Evolutionary conservation across 2,329 filamentous ascomycete genomes (phyloP), one percentile per base, ranked within the genome.

Genomic region (Curvularia verruculosa): DNA sequence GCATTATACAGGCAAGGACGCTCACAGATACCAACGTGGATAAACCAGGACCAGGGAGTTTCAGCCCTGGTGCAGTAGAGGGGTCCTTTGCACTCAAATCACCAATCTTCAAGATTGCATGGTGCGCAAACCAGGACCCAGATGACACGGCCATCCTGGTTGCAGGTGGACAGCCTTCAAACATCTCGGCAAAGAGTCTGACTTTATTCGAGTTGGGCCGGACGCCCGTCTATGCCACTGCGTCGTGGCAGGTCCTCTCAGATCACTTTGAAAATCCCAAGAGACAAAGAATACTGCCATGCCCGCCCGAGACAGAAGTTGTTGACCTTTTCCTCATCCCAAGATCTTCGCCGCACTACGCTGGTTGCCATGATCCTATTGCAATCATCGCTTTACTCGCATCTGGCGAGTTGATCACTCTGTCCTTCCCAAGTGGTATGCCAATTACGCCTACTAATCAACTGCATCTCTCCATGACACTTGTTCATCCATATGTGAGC

Each of bases 81-180:
- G 82, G 81, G 1, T 82, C 81, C 0, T 80, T 87, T 40, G 82
- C 82, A 15, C 77, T 89, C 13, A 89, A 90, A 59, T 89, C 91
- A 53, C 91, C 92, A 0, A 89, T 94, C 58, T 85, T 86, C 59
- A 88, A 87, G 60, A 87, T 98, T 54, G 85, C 88, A 1, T 99
- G 95, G 95, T 99, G 95, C 77, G 94, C 91, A 55, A 97, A 97
- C 74, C 84, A 88, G 58, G 96, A 98, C 70, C 89, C 92, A 0
- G 95, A 99, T 69, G 94, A 99, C 69, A 98, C 92, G 18, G 94
- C 88, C 1, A 82, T 99, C 23, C 78, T 99, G 37, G 84, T 99
- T 53, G 90, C 92, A 2, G 95, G 95, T 28, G 95, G 95, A 4
- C 85, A 89, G 59, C 81, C 85, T 1, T 83, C 85, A 0, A 88